Percentiles rank a stretch among this genome's conserved stretches.
phyloP scores from a whole-genome alignment of 1,284 basidiomycete species.

The Coniferiporia sulphurascens region DNA sequence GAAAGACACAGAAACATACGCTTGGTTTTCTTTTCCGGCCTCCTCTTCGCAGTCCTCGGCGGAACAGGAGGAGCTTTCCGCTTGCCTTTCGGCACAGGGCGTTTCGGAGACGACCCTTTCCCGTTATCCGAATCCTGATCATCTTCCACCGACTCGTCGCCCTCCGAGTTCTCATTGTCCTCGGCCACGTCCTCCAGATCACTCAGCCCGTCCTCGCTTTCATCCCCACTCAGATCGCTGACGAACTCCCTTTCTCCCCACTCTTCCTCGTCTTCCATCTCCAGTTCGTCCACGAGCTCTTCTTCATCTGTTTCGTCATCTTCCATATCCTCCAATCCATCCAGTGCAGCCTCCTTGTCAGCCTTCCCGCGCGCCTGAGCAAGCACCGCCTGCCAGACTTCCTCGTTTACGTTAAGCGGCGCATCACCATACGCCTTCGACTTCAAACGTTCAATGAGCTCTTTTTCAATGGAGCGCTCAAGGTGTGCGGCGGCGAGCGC shows the following conservation, averaged over 20 bases:
- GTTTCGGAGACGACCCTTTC: constrained; percentile 19
- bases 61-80: constrained; percentile 51
- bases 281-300: constrained; percentile 50
- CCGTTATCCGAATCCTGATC: constrained; percentile 29
- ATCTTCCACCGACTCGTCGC: constrained; percentile 36
- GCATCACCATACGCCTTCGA: constrained; percentile 97
- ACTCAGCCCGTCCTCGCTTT: constrained; percentile 55
- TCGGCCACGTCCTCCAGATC: constrained; percentile 64
- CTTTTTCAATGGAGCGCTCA: constrained; percentile 94
- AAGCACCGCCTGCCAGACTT: constrained; percentile 89
- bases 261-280: constrained; percentile 49
- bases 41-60: constrained; percentile 41
- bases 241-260: constrained; percentile 81
- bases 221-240: constrained; percentile 72
- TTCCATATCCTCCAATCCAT: constrained; percentile 40
- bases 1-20: constrained; percentile 36
- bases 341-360: constrained; percentile 42
- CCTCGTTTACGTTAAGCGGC: constrained; percentile 97
- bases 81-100: constrained; percentile 49
- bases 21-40: constrained; percentile 52
- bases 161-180: constrained; percentile 27
- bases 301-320: constrained; percentile 45
- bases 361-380: constrained; percentile 60
- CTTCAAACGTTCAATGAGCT: constrained; percentile 92
- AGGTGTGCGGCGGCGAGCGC: constrained; percentile 92